Evolutionary conservation across 1,139 yeast species (phyloP).

Genomic region (Taiozyma sp.): DNA sequence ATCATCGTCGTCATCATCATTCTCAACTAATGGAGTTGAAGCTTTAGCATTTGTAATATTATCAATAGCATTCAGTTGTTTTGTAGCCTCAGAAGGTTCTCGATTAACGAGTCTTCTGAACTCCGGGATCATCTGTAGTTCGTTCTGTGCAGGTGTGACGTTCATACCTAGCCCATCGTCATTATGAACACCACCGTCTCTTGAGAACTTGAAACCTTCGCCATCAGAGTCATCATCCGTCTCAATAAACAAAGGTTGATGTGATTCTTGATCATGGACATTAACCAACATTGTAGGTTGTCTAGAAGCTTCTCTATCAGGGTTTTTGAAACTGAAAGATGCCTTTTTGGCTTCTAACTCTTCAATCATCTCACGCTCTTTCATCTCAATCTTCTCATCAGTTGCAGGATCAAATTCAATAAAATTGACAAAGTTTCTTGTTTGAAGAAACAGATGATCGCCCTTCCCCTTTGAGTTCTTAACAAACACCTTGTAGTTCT

Average conservation of each 20-base stretch:
- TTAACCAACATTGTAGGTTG: neutral
- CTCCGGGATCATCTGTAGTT: conserved; percentile 10
- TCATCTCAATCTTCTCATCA: neutral
- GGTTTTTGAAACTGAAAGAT: neutral
- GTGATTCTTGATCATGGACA: neutral
- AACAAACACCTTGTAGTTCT: conserved; percentile 32
- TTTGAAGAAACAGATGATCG: conserved; percentile 19
- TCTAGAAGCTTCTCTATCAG: neutral
- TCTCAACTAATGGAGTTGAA: conserved; percentile 2
- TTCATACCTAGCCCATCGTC: conserved; percentile 24
- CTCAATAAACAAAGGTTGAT: conserved; percentile 13
- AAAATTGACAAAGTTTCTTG: conserved; percentile 23
- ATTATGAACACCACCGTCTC: conserved; percentile 9
- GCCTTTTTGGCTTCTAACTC: neutral
- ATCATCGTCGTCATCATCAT: conserved; percentile 16
- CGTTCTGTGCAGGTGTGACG: conserved; percentile 7
- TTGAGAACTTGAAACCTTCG: conserved; percentile 14
- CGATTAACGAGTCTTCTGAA: conserved; percentile 7
- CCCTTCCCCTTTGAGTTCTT: conserved; percentile 19
- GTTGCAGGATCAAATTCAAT: conserved; percentile 12
- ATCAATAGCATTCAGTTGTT: neutral
- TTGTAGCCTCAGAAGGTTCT: neutral
- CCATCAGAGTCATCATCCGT: conserved; percentile 14
- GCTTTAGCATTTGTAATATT: neutral
- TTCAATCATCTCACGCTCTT: neutral